Evolutionary conservation across 2,329 filamentous ascomycete genomes (phyloP), one percentile per base, ranked within the genome.

Genomic region (Emergomyces pasteurianus): DNA sequence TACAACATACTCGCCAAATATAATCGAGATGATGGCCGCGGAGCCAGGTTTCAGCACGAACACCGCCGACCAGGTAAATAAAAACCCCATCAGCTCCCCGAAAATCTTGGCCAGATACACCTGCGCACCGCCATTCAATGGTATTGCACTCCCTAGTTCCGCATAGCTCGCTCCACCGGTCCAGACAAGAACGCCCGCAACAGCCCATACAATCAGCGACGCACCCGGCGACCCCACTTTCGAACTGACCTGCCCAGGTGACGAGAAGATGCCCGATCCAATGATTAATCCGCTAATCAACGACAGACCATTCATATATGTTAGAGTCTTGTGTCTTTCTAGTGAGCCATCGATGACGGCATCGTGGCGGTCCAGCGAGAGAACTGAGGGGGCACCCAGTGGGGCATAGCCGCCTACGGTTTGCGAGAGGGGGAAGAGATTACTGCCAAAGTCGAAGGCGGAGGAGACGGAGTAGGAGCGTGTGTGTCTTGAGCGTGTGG

Each of bases 1-100:
- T 59, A 96, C 90, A n/a, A 96, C 79, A 71, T 99, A 99, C 75
- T 99, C 94, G 50, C 94, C 94, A 80, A 97, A 96, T 69, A 99
- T 96, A 67, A 99, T 96, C 65, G 92, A 83, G 65, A 99, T 90
- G 71, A 99, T 99, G 63, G 94, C 94, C 10, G 91, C 87, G 46
- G 89, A 89, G 2, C 94, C 94, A 0, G 94, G 94, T 76, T 96
- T 97, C 63, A 99, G 79, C 14, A 99, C 94, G 63, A 94, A 83
- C 18, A 97, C 90, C 0, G 94, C 92, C 58, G 90, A 91, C 94
- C 94, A 99, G 1, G 92, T 95, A 74, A 96, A 99, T 40, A 97
- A 79, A 71, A 99, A 99, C 0, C 94, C 94, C 1, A 86, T 84
- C 69, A 96, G 79, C 75, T 99, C 94, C 59, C 92, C 92, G 73